Percentiles rank a stretch among this genome's conserved stretches.
Conservation (phyloP, 139 green algal genomes). For the Deuterostichococcus epilithicus region DNA sequence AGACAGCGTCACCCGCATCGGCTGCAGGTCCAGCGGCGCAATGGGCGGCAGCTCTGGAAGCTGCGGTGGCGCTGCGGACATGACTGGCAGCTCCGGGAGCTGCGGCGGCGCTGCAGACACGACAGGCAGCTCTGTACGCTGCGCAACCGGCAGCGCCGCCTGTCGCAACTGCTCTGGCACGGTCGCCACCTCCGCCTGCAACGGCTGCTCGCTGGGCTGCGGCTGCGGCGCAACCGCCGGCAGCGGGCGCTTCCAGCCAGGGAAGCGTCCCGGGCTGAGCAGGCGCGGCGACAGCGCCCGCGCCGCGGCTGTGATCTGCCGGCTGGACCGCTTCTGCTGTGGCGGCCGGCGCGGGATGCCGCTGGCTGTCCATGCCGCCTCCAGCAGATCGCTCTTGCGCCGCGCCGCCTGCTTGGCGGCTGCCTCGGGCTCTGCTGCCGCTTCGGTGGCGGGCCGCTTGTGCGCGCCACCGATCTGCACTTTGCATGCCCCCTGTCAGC, state of each 20-base stretch:
- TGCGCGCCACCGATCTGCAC: no score
- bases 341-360: background rate
- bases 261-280: background rate
- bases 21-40: background rate
- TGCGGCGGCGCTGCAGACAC: no score
- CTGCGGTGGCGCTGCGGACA: background rate
- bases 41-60: background rate
- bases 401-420: no score
- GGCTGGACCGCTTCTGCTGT: background rate
- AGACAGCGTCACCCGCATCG: background rate
- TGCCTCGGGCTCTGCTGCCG: background rate
- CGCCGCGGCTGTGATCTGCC: background rate
- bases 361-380: background rate
- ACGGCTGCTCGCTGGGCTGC: no score
- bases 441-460: no score
- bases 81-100: background rate
- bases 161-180: background rate
- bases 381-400: background rate
- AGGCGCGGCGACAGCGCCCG: background rate
- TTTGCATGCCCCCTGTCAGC: no score
- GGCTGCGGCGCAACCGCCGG: background rate
- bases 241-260: background rate
- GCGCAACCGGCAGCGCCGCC: no score
- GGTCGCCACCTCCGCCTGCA: no score
- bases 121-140: background rate